Conservation (phyloP, 225 moss, liverwort and hornwort species). For the Marchantia polymorpha region DNA sequence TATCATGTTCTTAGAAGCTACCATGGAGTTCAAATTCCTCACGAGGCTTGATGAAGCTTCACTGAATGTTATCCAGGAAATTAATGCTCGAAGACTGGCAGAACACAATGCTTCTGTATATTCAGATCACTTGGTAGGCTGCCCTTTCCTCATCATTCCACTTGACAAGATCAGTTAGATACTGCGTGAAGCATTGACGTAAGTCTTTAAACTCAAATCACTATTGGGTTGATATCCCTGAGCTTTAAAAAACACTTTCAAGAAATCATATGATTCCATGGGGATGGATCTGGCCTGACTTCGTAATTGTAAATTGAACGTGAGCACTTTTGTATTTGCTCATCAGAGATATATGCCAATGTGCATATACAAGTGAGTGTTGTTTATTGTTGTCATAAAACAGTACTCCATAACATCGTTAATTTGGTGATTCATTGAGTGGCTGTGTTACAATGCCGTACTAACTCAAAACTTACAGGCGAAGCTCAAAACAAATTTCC, state of each 20-base stretch:
- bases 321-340: too few species aligned
- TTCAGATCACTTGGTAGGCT: conserved; percentile 57
- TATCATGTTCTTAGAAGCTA: neutral
- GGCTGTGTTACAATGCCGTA: neutral
- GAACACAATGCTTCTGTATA: conserved; percentile 44
- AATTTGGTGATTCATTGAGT: neutral
- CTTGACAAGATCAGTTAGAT: neutral
- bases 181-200: neutral
- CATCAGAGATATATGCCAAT: too few species aligned
- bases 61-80: conserved; percentile 43
- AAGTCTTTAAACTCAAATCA: too few species aligned
- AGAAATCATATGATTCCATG: too few species aligned
- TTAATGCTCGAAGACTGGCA: conserved; percentile 42
- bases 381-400: too few species aligned
- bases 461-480: conserved; percentile 20
- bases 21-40: neutral
- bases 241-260: too few species aligned
- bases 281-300: too few species aligned
- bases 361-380: too few species aligned
- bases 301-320: too few species aligned
- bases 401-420: too few species aligned
- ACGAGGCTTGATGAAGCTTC: neutral
- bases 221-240: too few species aligned
- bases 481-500: conserved; percentile 7
- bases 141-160: neutral